Conservation (phyloP, 768 basidiomycete genomes). For the Gymnopilus dilepis region DNA sequence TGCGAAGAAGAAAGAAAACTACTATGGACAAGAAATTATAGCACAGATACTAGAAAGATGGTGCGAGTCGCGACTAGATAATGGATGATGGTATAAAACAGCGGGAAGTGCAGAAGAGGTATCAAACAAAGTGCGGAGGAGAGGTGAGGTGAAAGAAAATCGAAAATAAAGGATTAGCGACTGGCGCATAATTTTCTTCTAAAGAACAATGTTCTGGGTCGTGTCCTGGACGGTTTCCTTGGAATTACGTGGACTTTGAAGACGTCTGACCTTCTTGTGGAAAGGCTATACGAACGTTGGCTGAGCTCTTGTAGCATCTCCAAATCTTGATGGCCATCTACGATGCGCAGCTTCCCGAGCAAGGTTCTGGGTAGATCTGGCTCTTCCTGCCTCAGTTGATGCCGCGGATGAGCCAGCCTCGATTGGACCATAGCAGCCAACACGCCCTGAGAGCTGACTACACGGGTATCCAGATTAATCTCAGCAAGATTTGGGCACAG, state of each 20-base stretch:
- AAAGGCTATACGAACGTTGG: background rate
- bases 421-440: slow-evolving; percentile 31
- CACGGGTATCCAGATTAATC: slow-evolving; percentile 28
- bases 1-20: too few relatives aligned
- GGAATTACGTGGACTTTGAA: slow-evolving; percentile 21
- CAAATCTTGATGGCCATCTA: slow-evolving; percentile 27
- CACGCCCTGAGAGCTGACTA: slow-evolving; percentile 24
- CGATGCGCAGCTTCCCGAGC: slow-evolving; percentile 19
- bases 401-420: slow-evolving; percentile 15
- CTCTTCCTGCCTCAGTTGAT: background rate
- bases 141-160: background rate
- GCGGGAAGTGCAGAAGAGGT: too few relatives aligned
- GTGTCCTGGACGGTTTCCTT: slow-evolving; percentile 14
- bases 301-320: slow-evolving; percentile 22
- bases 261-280: background rate
- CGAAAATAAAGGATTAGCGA: slow-evolving; percentile 17
- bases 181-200: slow-evolving; percentile 30
- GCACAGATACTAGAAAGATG: background rate
- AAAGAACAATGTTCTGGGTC: slow-evolving; percentile 24
- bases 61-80: background rate
- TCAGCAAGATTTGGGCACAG: slow-evolving; percentile 30
- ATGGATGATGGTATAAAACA: background rate
- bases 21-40: background rate
- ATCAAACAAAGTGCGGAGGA: background rate
- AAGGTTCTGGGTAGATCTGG: background rate